Evolutionary conservation across 805 yeast species (phyloP), one percentile per base, ranked within the genome.

Genomic region (Saturnispora bothae): DNA sequence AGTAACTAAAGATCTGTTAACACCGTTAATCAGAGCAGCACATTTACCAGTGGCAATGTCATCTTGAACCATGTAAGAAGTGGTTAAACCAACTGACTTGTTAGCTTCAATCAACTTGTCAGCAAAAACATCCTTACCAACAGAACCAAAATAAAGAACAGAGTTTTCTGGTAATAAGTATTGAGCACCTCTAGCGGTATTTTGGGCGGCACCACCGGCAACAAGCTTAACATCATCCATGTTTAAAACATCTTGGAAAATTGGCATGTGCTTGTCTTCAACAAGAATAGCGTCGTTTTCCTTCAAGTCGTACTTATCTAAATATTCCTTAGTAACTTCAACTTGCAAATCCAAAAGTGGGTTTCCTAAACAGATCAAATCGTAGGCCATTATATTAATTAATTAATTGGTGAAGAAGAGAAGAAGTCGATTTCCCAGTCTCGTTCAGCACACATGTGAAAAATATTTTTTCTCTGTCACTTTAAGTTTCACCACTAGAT

Each of bases 141-240:
- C 97, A 36, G 95, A 80, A 39, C 99, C 99, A 57, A 89, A 84
- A 70, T 92, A 92, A 38, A 80, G 81, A 41, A 92, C 97, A 23
- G 89, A 76, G 50, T 76, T 62, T 33, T 66, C 61, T 43, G 96
- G 96, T 36, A 92, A 71, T 40, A 85, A 63, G 65, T 84, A 89
- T 58, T 89, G 96, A 36, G 97, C 97, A 57, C 95, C 99, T 66
- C 99, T 78, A 42, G 97, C 96, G 47, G 97, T 76, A 70, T 92
- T 92, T 68, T 92, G 99, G 44, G 96, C 98, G 53, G 99, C 99
- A 60, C 99, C 99, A 51, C 99, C 99, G 45, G 99, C 98, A 50
- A 89, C 75, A 44, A 77, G 63, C 52, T 76, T 73, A 45, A 84
- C 76, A 43, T 69, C 73, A 27, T 70, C 66, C 57, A 65, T 65